Evolutionary conservation across 2,329 filamentous ascomycete species (phyloP), one percentile per base, ranked within the genome.

Genomic region (Talaromyces piceae): DNA sequence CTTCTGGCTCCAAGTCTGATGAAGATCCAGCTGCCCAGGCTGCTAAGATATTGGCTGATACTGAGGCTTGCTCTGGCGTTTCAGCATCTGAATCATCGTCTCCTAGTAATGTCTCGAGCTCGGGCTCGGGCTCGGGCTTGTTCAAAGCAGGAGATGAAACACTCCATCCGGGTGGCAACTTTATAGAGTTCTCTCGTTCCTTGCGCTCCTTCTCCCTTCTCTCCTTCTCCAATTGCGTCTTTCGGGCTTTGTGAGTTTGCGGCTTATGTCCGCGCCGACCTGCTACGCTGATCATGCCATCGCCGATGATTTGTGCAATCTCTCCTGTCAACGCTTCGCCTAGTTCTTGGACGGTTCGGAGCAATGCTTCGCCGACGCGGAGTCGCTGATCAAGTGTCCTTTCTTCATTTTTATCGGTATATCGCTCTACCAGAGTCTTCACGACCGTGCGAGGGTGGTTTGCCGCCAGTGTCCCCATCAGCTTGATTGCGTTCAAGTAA

Each of bases 401-500:
- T 41, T 63, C 63, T 58, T 73, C 71, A 26, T 51, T 58, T 41
- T 59, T 62, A 53, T 73, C 71, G 16, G 64, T 59, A 45, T 73
- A 73, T 39, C 61, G 63, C 5, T 73, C 67, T 2, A 69, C 63
- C 2, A 73, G 61, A 1, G 64, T 66, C 53, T 68, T 71, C 11
- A 72, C 46, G 2, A 70, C 67, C 4, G 71, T 73, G 37, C 62
- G 66, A 11, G 71, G 70, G 53, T 73, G 71, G 23, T 62, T 63
- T 3, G 70, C 69, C 12, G 71, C 69, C 9, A 73, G 52, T 8
- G 60, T 63, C 7, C 68, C 69, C 20, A 73, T 66, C 5, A 69
- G 56, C 41, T 70, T 73, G 48, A 73, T 70, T 22, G 68, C 70
- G 41, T 71, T 71, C 4, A 73, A 59, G 47, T 73, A 73, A 45